Base-by-base conservation (phyloP, 768 basidiomycete genomes). In the Obba rivulosa region DNA sequence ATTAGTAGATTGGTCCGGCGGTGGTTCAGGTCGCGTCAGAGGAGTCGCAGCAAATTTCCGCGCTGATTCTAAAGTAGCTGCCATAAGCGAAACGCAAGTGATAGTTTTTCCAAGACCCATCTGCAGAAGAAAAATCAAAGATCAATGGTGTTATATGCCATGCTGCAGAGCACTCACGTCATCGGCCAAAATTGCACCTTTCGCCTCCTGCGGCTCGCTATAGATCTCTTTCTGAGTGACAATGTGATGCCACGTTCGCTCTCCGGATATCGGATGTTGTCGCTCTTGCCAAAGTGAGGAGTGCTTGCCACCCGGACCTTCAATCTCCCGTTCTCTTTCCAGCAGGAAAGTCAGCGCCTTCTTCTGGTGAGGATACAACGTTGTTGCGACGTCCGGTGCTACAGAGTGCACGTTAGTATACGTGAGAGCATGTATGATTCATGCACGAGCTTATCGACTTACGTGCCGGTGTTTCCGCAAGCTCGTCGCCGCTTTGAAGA, bases 41-140 rank as follows among this genome's bases (percentile, higher is more conserved):
- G 83, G 79, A 2, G 75, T 67, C 24, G 71, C 60, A 10, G 80
- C 83, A 66, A 93, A 94, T 31, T 67, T 66, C 18, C 67, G 72
- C 10, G 96, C 88, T 0, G 86, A 76, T 43, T 63, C 57, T 13
- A 94, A 74, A 1, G 96, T 98, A 23, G 87, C 79, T 10, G 92
- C 93, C 43, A 99, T 86, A 43, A 99, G 76, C 14, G 95, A 89
- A 21, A 98, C 89, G 52, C 94, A 91, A 24, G 92, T 90, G 45
- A 98, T 92, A 0, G 95, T 98, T 69, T 98, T 98, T 16, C 95
- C 95, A 23, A 99, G 79, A 57, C 95, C 95, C 94, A 96, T 97
- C 93, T 96, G 50, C 28, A 91, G 89, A 58, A 46, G 22, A 18
- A 49, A 49, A 9, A 37, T 54, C 35, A 44, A 7, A n/a, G n/a